Evolutionary conservation across 2,329 filamentous ascomycete species (phyloP), one percentile per base, ranked within the genome.

Genomic region (Fusarium equiseti): DNA sequence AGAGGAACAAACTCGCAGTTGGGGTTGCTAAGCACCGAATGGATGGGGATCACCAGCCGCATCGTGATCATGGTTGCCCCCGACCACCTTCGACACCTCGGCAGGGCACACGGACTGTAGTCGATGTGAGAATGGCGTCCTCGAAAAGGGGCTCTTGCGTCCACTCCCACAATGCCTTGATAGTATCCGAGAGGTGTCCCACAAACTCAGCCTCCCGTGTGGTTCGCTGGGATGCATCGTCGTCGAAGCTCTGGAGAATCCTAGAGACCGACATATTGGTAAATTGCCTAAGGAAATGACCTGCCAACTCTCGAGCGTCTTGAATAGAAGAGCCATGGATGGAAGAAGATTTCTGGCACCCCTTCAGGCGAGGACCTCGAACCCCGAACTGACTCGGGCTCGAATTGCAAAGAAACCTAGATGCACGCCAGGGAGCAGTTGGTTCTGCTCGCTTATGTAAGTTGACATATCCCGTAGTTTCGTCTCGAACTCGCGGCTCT

Each of bases 381-480:
- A 92, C 8, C 88, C 88, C 60, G 80, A 81, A 40, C 83, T 82
- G 13, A 87, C 81, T 4, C 83, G 79, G 3, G 87, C 86, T 43
- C 85, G 82, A 44, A 89, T 81, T 5, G 85, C 87, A 69, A 90
- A 91, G 57, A 88, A 83, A 38, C 86, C 87, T 3, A 90, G 60
- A 67, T 90, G 87, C 11, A 89, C 83, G 3, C 86, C 87, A 1
- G 85, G 81, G 13, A 83, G 80, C 20, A 87, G 78, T 70, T 85
- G 84, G 11, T 80, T 81, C 61, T 78, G 82, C 66, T 80, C 79
- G 60, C 81, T 80, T 4, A 83, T 83, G 77, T 89, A 92, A 20
- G 81, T 83, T 20, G 88, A 86, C 85, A 97, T 92, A 29, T 86
- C 84, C 12, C 83, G 81, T 16, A 97, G 82, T 59, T 90, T 88